Base-by-base conservation (phyloP, 768 basidiomycete species). In the Rossbeevera mucosa region DNA sequence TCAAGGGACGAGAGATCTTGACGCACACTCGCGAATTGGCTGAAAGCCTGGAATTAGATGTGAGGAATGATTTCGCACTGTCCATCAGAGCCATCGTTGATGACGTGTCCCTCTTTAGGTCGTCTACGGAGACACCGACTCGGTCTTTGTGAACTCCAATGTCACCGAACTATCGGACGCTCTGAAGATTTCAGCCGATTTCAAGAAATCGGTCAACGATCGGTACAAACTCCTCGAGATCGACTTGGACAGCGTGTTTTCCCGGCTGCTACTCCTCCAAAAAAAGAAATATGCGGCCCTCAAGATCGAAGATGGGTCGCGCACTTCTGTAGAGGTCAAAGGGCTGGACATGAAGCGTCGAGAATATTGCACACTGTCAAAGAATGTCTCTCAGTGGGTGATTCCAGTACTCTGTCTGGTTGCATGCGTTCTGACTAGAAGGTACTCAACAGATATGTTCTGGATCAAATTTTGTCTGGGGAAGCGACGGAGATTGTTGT, bases 231-330 rank as follows among this genome's bases (percentile, higher is more conserved):
- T 97, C 21, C 85, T 99, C 43, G 96, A 99, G 67, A 99, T 99
- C 54, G 96, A 99, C 65, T 78, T 97, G 14, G 95, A 99, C 62
- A 84, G 88, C 3, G 80, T 98, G 30, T 99, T 99, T 75, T 84
- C 95, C 63, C 83, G 96, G 0, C 76, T 99, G 38, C 72, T 99
- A 2, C 79, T 99, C 11, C 72, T 99, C 49, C 95, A 98, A 64
- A 99, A 99, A 80, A 99, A 99, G 77, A 98, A 99, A 71, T 99
- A 99, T 59, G 96, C 96, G 0, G 96, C 96, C 0, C 76, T 97
- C 67, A 97, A 96, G 72, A 83, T 97, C 38, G 91, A 94, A 61
- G 91, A 93, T 57, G 84, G 84, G 24, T 78, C 80, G 0, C 78
- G 80, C 51, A 87, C 89, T 0, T 82, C 81, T 13, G 89, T 82